Evolutionary conservation across 805 yeast species (phyloP), one percentile per base, ranked within the genome.

Genomic region (Groenewaldozyma salmanticensis): DNA sequence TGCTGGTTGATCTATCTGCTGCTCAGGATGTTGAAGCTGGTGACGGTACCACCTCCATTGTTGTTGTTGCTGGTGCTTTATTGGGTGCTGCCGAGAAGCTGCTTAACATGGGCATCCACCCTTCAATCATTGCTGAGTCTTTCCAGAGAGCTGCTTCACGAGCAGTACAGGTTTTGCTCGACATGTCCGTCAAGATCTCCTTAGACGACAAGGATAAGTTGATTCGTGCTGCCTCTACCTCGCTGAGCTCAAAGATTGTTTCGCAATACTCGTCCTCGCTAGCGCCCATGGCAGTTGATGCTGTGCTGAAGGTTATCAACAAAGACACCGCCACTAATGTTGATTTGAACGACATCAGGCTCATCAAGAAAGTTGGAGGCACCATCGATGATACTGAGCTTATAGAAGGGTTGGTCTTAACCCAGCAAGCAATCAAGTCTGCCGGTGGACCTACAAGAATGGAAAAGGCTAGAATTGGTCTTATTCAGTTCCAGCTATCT

Each of bases 11-110:
- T 59, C 84, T 92, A 21, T 81, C 95, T 45, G 96, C 88, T 33
- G 97, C 98, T 1, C 99, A 92, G 65, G 99, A 92, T 55, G 82
- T 88, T 31, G 99, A 88, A 63, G 98, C 97, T n/a, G 99, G 99
- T 42, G 99, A 92, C 60, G 99, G 99, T 49, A 92, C 99, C 27
- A 92, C 99, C 0, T 81, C 96, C 2, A 98, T 92, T 24, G 98
- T 94, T 21, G 90, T 92, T 42, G 70, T 92, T 47, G 85, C 96
- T 4, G 99, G 98, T 29, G 90, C 96, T 4, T 65, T 92, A 37
- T 69, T 92, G 42, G 95, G 90, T 22, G 98, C 98, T 15, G 95
- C 97, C 42, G 98, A 92, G 54, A 80, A 81, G 59, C 70, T 92
- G 45, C 72, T 92, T 54, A 78, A 76, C 51, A 85, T 83, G 61